Percentiles rank a stretch among this genome's conserved stretches.
Conservation (phyloP, 768 basidiomycete genomes). For the Crucibulum laeve region DNA sequence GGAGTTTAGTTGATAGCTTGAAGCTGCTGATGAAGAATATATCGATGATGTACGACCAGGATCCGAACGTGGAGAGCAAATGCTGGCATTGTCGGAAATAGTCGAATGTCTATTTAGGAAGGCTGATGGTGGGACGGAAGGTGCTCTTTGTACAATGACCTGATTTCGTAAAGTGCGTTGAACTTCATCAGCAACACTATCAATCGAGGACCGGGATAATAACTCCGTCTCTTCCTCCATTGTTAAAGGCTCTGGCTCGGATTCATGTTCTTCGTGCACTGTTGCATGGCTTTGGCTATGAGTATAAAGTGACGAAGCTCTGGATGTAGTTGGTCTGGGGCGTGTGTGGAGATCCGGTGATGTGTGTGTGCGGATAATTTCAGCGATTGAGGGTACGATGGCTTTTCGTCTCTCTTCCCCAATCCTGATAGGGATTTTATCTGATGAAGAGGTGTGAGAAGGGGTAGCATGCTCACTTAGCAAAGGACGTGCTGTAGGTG, state of each 20-base stretch:
- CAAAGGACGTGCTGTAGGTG: conserved; percentile 6
- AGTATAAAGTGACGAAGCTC: conserved; percentile 44
- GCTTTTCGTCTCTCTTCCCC: conserved; percentile 34
- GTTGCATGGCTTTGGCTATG: conserved; percentile 43
- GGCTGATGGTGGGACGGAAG: conserved; percentile 32
- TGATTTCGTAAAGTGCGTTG: conserved; percentile 65
- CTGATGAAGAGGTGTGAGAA: conserved; percentile 8
- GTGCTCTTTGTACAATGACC: conserved; percentile 22
- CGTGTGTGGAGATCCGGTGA: conserved; percentile 52
- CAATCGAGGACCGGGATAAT: conserved; percentile 78
- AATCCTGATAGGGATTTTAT: neutral
- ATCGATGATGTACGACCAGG: conserved; percentile 43
- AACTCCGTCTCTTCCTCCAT: conserved; percentile 60
- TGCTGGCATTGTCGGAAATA: conserved; percentile 53
- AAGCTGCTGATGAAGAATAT: conserved; percentile 46
- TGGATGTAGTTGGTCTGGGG: conserved; percentile 37
- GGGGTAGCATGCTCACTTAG: conserved; percentile 5
- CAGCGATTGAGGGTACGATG: conserved; percentile 77
- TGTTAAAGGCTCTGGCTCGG: conserved; percentile 43
- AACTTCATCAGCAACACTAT: conserved; percentile 84
- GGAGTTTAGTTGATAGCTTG: conserved; percentile 40
- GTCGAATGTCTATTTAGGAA: conserved; percentile 46
- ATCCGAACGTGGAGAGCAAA: conserved; percentile 53
- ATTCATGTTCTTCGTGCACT: conserved; percentile 50
- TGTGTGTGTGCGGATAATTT: conserved; percentile 80